A percentile compares a stretch with the other conserved stretches of the same genome.
Conservation (phyloP, 169 alveolate genomes). For the Eimeria nieschulzi region DNA sequence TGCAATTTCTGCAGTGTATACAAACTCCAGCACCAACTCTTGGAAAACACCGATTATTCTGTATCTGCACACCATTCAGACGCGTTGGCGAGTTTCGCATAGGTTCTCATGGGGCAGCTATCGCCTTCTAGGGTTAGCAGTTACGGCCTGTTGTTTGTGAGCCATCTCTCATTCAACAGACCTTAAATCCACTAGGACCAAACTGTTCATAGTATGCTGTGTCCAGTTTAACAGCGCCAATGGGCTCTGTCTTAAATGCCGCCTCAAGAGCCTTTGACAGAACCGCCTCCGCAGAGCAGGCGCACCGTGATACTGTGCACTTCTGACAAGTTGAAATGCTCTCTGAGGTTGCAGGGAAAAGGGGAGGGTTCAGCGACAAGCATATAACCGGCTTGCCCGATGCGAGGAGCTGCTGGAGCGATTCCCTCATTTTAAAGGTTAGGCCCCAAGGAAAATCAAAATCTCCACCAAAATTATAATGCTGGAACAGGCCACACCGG, state of each 20-base stretch:
- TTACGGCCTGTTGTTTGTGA: too few species aligned
- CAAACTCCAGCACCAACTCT: too few species aligned
- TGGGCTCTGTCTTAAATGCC: not conserved
- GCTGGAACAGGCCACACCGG: too few species aligned
- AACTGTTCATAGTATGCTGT: not conserved
- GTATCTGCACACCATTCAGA: too few species aligned
- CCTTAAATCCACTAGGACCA: not conserved
- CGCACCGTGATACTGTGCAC: not conserved
- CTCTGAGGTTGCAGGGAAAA: not conserved
- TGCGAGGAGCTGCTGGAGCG: not conserved
- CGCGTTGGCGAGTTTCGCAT: too few species aligned
- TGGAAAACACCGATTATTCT: too few species aligned
- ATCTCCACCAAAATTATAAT: too few species aligned
- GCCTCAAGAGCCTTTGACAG: not conserved
- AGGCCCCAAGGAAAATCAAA: not conserved
- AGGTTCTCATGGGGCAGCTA: too few species aligned
- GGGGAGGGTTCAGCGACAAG: conserved; percentile 12
- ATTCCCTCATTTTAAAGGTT: not conserved
- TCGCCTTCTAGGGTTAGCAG: too few species aligned
- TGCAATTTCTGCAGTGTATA: too few species aligned
- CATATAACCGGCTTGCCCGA: not conserved
- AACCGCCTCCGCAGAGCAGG: not conserved
- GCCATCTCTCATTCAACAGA: not conserved
- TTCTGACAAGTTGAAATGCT: not conserved
- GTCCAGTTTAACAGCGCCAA: not conserved